These are phyloP conservation scores for Cyclocybe cylindracea DNA, from an alignment of 768 basidiomycete species.

Conservation along the genomic window DNA sequence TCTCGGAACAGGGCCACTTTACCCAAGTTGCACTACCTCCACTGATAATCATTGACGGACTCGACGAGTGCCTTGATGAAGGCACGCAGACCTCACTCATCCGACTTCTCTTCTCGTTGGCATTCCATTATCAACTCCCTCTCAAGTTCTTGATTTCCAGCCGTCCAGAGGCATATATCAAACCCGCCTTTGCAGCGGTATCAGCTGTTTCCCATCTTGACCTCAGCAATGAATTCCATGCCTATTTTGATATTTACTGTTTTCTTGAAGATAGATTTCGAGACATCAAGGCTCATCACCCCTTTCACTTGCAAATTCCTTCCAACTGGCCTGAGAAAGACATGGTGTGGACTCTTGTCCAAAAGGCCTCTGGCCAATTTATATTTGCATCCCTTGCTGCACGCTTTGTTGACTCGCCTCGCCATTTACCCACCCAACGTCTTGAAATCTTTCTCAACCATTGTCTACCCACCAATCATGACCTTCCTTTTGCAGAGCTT, in stretches of 20 bases:
- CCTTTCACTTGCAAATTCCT: conserved; percentile 1
- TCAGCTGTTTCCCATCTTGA: not conserved
- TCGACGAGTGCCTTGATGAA: too few species aligned
- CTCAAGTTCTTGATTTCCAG: conserved; percentile 12
- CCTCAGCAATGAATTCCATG: conserved; percentile 11
- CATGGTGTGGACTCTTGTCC: conserved; percentile 5
- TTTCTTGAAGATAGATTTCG: conserved; percentile 9
- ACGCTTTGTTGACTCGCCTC: conserved; percentile 8
- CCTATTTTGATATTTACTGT: conserved; percentile 11
- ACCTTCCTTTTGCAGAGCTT: conserved; percentile 12
- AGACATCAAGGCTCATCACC: conserved; percentile 10
- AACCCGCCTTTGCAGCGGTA: conserved; percentile 1
- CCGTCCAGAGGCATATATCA: conserved; percentile 10
- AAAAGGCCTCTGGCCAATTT: conserved; percentile 18
- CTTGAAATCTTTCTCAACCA: conserved; percentile 10
- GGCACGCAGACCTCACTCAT: too few species aligned
- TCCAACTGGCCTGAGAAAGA: conserved; percentile 14
- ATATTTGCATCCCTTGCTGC: conserved; percentile 15
- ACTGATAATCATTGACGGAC: too few species aligned
- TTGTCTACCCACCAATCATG: not conserved
- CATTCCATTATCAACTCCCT: not conserved
- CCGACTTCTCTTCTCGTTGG: too few species aligned
- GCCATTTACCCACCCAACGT: conserved; percentile 8
- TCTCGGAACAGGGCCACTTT: too few species aligned
- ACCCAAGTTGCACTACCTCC: too few species aligned